Conservation (phyloP, 2,329 filamentous ascomycete genomes). For the Gnomoniopsis sp. region DNA sequence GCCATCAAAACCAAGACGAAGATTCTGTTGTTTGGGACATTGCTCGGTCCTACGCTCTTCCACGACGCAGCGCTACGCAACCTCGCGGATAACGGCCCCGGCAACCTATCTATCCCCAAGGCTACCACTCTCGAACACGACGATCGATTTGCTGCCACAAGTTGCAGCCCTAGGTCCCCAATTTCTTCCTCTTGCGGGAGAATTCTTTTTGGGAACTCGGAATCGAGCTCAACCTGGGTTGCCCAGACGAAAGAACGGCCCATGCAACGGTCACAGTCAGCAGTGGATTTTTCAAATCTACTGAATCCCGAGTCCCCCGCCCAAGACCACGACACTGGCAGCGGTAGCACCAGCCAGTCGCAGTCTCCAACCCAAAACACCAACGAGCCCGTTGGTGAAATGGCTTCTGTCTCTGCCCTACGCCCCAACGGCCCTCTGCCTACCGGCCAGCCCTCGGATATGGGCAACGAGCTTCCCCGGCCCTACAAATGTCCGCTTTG, state of each 20-base stretch:
- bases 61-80: too few species aligned
- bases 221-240: slow-evolving; percentile 8
- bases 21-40: too few species aligned
- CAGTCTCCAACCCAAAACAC: slow-evolving; percentile 28
- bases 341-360: slow-evolving; percentile 21
- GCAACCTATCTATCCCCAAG: too few species aligned
- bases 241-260: slow-evolving; percentile 38
- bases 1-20: too few species aligned
- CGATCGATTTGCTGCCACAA: not conserved
- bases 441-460: slow-evolving; percentile 59
- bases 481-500: slow-evolving; percentile 98
- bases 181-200: not conserved
- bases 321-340: slow-evolving; percentile 21
- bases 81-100: too few species aligned
- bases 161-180: not conserved
- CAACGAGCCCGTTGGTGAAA: slow-evolving; percentile 33
- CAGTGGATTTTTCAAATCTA: slow-evolving; percentile 73
- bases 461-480: slow-evolving; percentile 71
- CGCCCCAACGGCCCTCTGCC: slow-evolving; percentile 62
- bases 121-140: too few species aligned
- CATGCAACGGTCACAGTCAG: slow-evolving; percentile 74
- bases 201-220: not conserved
- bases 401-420: slow-evolving; percentile 54
- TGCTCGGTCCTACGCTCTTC: too few species aligned
- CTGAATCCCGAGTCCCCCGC: slow-evolving; percentile 57